Conservation (phyloP, 768 basidiomycete genomes). For the Russula virescens region DNA sequence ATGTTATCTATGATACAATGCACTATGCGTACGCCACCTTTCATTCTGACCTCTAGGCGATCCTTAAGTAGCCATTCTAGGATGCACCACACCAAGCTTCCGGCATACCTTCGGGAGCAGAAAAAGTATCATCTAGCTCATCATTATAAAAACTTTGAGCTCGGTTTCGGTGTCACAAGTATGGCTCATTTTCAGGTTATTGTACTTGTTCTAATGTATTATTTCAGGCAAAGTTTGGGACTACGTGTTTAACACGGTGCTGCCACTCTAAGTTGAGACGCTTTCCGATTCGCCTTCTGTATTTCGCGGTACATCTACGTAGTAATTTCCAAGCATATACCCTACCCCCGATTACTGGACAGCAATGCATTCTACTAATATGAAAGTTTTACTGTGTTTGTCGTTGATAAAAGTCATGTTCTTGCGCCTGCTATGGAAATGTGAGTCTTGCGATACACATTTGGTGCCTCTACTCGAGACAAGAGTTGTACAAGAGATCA, state of each 20-base stretch:
- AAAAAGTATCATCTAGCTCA: conserved; percentile 98
- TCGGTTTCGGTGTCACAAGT: conserved; percentile 97
- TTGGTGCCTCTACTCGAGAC: too few species aligned
- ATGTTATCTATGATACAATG: conserved; percentile 83
- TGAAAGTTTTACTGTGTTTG: not conserved
- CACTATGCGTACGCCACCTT: conserved; percentile 72
- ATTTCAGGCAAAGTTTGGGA: conserved; percentile 87
- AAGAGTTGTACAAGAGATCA: too few species aligned
- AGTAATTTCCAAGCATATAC: conserved; percentile 4
- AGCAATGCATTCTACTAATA: not conserved
- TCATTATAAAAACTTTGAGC: conserved; percentile 97
- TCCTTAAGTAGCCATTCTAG: conserved; percentile 32
- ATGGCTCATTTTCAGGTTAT: conserved; percentile 27
- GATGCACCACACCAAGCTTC: conserved; percentile 82
- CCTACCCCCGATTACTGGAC: not conserved
- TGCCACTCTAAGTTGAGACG: conserved; percentile 44
- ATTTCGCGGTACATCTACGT: not conserved
- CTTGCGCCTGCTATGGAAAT: too few species aligned
- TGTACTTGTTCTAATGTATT: conserved; percentile 11
- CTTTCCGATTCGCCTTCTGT: not conserved
- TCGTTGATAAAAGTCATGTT: too few species aligned
- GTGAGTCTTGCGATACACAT: too few species aligned
- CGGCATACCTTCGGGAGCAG: conserved; percentile 82
- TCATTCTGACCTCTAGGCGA: not conserved
- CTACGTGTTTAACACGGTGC: conserved; percentile 77